phyloP scores from a whole-genome alignment of 345 rosid genomes.

The Aegle marmelos region DNA sequence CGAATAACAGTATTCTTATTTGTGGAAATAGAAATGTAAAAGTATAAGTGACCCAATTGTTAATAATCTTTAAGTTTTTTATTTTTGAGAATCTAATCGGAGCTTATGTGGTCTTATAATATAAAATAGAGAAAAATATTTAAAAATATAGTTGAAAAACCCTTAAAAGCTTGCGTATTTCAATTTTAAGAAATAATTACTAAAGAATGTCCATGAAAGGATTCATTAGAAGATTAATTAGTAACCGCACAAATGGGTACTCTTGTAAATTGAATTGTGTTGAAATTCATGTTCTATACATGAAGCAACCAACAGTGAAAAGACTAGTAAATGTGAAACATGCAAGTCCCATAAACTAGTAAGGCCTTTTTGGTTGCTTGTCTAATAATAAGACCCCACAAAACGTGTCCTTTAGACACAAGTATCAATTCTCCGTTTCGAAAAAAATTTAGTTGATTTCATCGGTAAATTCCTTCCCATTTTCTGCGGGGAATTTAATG shows the following conservation, averaged over 20 bases:
- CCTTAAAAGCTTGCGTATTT: not conserved
- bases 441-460: not conserved
- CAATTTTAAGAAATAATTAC: not conserved
- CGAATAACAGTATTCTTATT: not conserved
- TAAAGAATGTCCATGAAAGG: not conserved
- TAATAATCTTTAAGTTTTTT: not conserved
- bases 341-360: not conserved
- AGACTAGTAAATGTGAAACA: not conserved
- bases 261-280: not conserved
- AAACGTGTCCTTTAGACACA: conserved; percentile 24
- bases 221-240: too few relatives aligned
- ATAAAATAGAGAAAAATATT: not conserved
- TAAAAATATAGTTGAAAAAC: not conserved
- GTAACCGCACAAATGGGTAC: not conserved
- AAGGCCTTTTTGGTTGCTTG: not conserved
- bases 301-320: conserved; percentile 20
- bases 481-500: not conserved
- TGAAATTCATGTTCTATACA: conserved; percentile 20
- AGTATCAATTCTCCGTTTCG: not conserved
- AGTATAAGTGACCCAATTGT: not conserved
- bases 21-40: not conserved
- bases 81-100: not conserved
- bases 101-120: not conserved
- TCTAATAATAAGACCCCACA: conserved; percentile 18
- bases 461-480: not conserved